phyloP scores from a whole-genome alignment of 805 yeast species.

The Wickerhamomyces queroliae region DNA sequence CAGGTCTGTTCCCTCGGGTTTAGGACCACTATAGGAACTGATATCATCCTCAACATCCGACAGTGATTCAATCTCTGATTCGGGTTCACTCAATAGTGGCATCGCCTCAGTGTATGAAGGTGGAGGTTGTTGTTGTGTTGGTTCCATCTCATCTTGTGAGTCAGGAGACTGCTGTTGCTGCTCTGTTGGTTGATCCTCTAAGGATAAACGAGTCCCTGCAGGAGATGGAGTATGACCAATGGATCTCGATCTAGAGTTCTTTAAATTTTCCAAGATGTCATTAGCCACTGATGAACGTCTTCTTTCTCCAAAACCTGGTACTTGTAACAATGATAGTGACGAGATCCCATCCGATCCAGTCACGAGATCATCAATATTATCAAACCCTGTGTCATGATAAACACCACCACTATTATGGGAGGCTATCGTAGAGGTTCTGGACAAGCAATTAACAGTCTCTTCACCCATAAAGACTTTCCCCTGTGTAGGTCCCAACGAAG shows the following conservation, averaged over 20 bases:
- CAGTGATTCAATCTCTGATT: constrained; percentile 4
- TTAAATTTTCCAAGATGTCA: not conserved
- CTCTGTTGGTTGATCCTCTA: too few species aligned
- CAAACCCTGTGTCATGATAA: constrained; percentile 6
- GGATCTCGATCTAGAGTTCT: too few species aligned
- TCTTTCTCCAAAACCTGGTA: constrained; percentile 2
- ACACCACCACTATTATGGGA: not conserved
- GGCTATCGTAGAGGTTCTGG: constrained; percentile 17
- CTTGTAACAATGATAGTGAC: not conserved
- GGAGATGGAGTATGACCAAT: too few species aligned
- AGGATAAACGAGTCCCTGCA: too few species aligned
- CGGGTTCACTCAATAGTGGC: constrained; percentile 20
- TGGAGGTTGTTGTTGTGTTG: constrained; percentile 19
- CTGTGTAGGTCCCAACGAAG: constrained; percentile 12
- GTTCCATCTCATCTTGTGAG: too few species aligned
- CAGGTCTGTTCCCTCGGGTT: not conserved
- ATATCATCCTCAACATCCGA: not conserved
- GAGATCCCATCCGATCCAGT: too few species aligned
- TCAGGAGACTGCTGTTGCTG: too few species aligned
- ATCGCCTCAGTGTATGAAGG: constrained; percentile 28
- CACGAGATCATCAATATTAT: constrained; percentile 18
- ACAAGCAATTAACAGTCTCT: constrained; percentile 13
- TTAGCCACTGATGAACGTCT: constrained; percentile 6
- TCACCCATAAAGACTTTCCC: constrained; percentile 7
- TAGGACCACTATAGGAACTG: too few species aligned